Evolutionary conservation across 208 protist genomes (phyloP).

Genomic region (Zelonia costaricensis): DNA sequence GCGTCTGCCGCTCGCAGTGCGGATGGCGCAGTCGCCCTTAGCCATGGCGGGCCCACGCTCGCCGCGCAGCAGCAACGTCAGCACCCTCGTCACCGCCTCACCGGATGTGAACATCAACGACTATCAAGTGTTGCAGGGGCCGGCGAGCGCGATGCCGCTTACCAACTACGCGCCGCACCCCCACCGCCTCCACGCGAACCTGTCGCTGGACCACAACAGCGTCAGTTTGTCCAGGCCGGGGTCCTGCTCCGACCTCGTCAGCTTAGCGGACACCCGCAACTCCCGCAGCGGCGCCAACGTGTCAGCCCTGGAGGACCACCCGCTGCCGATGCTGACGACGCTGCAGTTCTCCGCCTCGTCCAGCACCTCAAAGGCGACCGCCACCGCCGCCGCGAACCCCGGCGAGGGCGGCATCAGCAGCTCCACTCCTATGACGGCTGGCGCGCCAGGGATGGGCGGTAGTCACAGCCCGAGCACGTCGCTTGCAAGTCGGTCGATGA

Average conservation of each 20-base stretch:
- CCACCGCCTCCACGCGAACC: background rate
- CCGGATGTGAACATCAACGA: conserved; percentile 13
- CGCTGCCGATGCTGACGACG: conserved; percentile 17
- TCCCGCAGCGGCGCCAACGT: conserved; percentile 1
- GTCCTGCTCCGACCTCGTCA: conserved; percentile 1
- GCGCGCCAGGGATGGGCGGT: background rate
- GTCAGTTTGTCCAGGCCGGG: background rate
- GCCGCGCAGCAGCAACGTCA: background rate
- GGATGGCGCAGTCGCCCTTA: no score
- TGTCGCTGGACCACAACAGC: background rate
- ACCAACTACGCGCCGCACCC: background rate
- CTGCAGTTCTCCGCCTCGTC: conserved; percentile 1
- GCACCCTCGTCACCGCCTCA: conserved; percentile 3
- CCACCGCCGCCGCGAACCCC: background rate
- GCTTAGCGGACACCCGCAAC: background rate
- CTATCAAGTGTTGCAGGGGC: background rate
- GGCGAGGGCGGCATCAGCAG: background rate
- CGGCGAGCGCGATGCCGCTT: background rate
- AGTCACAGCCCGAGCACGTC: conserved; percentile 2
- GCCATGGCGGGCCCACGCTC: no score
- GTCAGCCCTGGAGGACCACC: background rate
- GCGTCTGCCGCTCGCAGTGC: no score
- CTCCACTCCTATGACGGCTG: background rate
- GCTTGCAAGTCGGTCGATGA: conserved; percentile 35
- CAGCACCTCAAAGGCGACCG: background rate